Conservation (phyloP, 2,329 filamentous ascomycete species). For the Fusarium chlamydosporum region DNA sequence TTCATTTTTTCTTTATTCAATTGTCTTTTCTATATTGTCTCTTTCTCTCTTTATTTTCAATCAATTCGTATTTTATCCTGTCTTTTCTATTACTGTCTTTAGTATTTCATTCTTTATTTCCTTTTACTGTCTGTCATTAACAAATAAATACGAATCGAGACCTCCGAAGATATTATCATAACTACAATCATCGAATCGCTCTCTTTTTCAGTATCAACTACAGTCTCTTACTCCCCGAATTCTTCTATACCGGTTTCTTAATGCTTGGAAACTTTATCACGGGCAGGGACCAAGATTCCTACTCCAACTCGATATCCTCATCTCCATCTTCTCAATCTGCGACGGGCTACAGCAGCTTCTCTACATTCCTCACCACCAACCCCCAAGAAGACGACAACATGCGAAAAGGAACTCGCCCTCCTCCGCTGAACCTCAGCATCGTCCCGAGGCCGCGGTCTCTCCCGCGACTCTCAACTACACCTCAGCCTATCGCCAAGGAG, state of each 20-base stretch:
- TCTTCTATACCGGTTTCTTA: constrained; percentile 26
- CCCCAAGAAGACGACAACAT: constrained; percentile 40
- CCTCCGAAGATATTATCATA: constrained; percentile 9
- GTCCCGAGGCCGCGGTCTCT: constrained; percentile 45
- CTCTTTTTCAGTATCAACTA: constrained; percentile 1
- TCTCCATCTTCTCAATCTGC: constrained; percentile 17
- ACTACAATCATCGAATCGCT: constrained; percentile 3
- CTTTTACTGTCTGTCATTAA: constrained; percentile 14
- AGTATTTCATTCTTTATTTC: constrained; percentile 23
- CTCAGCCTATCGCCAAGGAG: constrained; percentile 41
- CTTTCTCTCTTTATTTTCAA: background rate
- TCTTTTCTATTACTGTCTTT: constrained; percentile 6
- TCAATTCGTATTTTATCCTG: background rate
- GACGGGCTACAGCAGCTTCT: constrained; percentile 35
- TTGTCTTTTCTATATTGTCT: constrained; percentile 3
- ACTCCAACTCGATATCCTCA: constrained; percentile 18
- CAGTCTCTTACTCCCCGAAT: background rate
- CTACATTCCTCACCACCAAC: constrained; percentile 16
- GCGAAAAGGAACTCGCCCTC: constrained; percentile 52
- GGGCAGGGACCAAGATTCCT: constrained; percentile 36
- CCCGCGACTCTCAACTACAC: constrained; percentile 44
- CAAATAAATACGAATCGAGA: constrained; percentile 23
- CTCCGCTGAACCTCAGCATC: constrained; percentile 54
- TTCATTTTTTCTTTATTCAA: constrained; percentile 2
- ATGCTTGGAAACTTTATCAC: constrained; percentile 38